Base-by-base conservation (phyloP, 306 rosid species). In the Quercus mongolica region DNA sequence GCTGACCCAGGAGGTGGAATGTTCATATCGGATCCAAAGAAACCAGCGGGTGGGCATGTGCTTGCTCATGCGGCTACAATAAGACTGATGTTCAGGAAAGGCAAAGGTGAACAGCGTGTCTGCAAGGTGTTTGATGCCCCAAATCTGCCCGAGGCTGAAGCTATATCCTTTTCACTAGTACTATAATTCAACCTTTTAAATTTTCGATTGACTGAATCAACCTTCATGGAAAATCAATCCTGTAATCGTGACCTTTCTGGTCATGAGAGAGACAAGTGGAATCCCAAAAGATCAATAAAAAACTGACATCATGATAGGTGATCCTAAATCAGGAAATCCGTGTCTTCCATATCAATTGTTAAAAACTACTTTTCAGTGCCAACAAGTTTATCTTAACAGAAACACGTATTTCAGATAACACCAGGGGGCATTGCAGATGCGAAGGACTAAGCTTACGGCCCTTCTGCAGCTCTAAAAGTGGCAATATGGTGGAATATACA, bases 41-140 rank as follows among this genome's bases (percentile, higher is more conserved):
- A 95, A 80, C 99, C 98, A 19, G 99, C 99, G 0, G 98, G 97
- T 78, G 98, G 98, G 55, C 96, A 95, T 67, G 99, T 91, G 67
- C 91, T 95, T 46, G 99, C 98, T 70, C 99, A 95, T 84, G 99
- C 97, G 20, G 96, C 94, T 62, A 95, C 99, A 41, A 75, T 95
- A 72, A 91, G 98, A 84, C 78, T 95, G 79, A 91, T 89, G 93
- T 95, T 92, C 85, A 89, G 99, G 86, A 93, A 95, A 83, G 99
- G 99, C 70, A 95, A 95, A 85, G 98, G 99, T 3, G 99, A 93
- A 21, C 99, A 95, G 74, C 97, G 99, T 30, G 83, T 93, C 76
- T 93, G 99, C 90, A 91, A 95, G 87, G 93, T 93, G 81, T 95
- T 89, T 78, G 99, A 95, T 25, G 98, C 97, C 63, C 99, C 99